phyloP scores from a whole-genome alignment of 257 asterid genomes.

The Rubia yunnanensis region DNA sequence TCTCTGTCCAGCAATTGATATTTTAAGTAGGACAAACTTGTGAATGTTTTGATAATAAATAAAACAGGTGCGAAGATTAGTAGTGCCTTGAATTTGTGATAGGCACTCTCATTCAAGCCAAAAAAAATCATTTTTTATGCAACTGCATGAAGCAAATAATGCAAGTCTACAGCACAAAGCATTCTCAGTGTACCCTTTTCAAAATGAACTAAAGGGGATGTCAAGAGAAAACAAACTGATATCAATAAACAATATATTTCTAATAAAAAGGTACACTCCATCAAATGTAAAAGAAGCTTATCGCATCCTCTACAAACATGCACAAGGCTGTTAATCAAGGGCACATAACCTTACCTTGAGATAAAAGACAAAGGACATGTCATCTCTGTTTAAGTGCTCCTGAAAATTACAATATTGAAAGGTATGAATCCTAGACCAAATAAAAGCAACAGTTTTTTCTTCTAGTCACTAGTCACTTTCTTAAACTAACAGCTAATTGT shows the following conservation, averaged over 20 bases:
- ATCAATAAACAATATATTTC: not conserved
- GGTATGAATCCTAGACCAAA: not conserved
- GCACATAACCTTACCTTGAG: constrained; percentile 52
- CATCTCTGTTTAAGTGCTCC: constrained; percentile 90
- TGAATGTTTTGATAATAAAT: not conserved
- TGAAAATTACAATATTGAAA: constrained; percentile 24
- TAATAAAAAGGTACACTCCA: not conserved
- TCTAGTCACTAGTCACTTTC: not conserved
- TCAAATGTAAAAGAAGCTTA: not conserved
- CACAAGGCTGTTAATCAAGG: not conserved
- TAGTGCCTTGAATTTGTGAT: not conserved
- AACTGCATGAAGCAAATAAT: not conserved
- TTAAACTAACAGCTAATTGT: not conserved
- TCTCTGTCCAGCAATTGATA: not conserved
- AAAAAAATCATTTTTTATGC: not conserved
- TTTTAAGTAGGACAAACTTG: not conserved
- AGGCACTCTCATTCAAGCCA: not conserved
- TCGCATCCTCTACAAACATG: not conserved
- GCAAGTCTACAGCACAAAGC: not conserved
- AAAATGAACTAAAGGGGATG: not conserved
- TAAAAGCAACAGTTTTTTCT: not conserved
- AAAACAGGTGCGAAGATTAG: not conserved
- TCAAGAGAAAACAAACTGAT: not conserved
- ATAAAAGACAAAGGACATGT: constrained; percentile 67
- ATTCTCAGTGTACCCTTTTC: not conserved